These are phyloP conservation scores for Chenopodium quinoa DNA, from an alignment of 148 eudicot species.

Conservation along the genomic window DNA sequence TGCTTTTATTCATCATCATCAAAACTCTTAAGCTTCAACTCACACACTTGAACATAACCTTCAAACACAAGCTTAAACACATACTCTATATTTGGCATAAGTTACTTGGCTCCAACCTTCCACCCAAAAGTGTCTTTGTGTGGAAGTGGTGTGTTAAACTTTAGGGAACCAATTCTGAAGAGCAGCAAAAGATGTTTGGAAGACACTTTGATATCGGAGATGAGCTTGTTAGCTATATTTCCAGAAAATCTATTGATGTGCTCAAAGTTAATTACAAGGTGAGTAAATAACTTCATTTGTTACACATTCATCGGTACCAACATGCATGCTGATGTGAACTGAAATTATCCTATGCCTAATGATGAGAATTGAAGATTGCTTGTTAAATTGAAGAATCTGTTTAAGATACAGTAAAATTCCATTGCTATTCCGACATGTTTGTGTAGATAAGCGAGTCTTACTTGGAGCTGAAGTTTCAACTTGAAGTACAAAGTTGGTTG, in stretches of 20 bases:
- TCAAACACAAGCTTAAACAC: too few relatives aligned
- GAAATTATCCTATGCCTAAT: slow-evolving; percentile 39
- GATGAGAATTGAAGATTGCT: slow-evolving; percentile 69
- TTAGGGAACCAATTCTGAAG: slow-evolving; percentile 63
- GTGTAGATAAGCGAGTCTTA: slow-evolving; percentile 15
- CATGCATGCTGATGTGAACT: neutral
- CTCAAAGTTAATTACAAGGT: slow-evolving; percentile 77
- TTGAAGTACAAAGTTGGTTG: neutral
- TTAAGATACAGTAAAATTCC: slow-evolving; percentile 54
- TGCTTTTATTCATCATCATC: too few relatives aligned
- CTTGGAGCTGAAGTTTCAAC: slow-evolving; percentile 7
- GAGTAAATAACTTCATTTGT: slow-evolving; percentile 2
- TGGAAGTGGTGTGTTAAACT: too few relatives aligned
- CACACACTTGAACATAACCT: too few relatives aligned
- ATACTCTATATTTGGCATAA: too few relatives aligned
- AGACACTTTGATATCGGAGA: slow-evolving; percentile 84
- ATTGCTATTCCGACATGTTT: neutral
- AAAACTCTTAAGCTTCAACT: too few relatives aligned
- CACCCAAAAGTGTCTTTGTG: too few relatives aligned
- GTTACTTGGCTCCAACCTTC: too few relatives aligned
- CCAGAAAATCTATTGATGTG: slow-evolving; percentile 75
- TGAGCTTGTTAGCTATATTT: slow-evolving; percentile 88
- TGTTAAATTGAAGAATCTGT: slow-evolving; percentile 59
- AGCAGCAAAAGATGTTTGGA: slow-evolving; percentile 91
- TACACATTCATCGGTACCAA: neutral